Evolutionary conservation across 2,329 filamentous ascomycete genomes (phyloP).

Genomic region (Neospermospora avenae): DNA sequence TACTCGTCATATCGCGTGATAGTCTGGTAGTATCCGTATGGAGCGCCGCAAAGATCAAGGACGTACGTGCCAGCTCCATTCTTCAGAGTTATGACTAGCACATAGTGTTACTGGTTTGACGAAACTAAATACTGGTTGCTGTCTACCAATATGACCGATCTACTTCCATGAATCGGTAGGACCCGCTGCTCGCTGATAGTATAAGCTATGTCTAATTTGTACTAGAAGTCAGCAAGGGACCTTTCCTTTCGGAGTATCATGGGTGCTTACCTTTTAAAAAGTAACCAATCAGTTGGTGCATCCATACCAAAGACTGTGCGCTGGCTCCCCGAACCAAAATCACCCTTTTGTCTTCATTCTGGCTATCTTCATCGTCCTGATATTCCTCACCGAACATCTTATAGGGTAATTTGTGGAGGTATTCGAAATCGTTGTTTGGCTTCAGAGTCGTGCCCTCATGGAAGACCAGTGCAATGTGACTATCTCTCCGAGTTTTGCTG

Average conservation of each 20-base stretch:
- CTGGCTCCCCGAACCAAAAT: background rate
- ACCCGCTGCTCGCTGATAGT: background rate
- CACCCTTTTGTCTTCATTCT: background rate
- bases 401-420: background rate
- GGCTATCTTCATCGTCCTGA: background rate
- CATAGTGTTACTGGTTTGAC: background rate
- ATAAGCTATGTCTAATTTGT: background rate
- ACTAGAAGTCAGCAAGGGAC: background rate
- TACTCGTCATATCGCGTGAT: background rate
- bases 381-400: background rate
- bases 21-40: background rate
- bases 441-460: background rate
- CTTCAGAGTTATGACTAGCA: background rate
- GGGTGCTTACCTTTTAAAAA: background rate
- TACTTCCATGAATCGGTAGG: background rate
- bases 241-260: background rate
- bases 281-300: background rate
- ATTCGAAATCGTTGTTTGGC: background rate
- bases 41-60: slow-evolving; percentile 1
- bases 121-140: background rate
- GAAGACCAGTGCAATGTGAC: background rate
- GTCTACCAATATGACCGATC: background rate
- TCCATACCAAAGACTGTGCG: background rate
- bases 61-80: background rate
- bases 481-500: background rate